Evolutionary conservation across 345 rosid species (phyloP), one percentile per base, ranked within the genome.

Genomic region (Citrus medica): DNA sequence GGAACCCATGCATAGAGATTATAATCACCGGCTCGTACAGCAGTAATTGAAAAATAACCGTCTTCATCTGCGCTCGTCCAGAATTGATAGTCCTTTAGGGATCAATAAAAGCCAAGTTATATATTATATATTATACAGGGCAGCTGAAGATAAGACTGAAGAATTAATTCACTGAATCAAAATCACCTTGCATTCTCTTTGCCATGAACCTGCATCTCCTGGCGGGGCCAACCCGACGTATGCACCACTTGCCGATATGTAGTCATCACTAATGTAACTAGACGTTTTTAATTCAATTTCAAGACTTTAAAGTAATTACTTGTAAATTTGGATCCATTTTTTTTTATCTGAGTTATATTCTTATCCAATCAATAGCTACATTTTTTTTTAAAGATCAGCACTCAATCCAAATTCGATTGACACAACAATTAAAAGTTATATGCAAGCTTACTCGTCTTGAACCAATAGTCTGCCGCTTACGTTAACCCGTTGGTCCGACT

Each of bases 1-100:
- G 97, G 94, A 76, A 90, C 84, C 94, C 93, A 95, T 4, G 93
- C 97, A 63, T 87, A 91, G 46, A 95, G 87, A 72, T 88, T 92
- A 67, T 92, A 93, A 17, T 84, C 84, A 2, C 96, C 94, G 0
- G 84, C 59, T 0, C 90, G 78, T 65, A 88, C 69, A 33, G 88
- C 78, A 35, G 69, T 82, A 21, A 95, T 90, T 66, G 69, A 83
- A 77, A 92, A 93, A 72, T 76, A 85, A 10, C 98, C 99, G 42
- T 86, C 75, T 48, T 67, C 82, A 58, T 93, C 94, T 38, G 94
- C 86, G 75, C 75, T 84, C 42, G 85, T 87, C 99, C 99, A 95
- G 75, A 93, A 95, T 79, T 93, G 99, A 83, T 95, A 93, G 25
- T 79, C 90, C 97, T 95, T 3, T 46, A 74, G 28, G 6, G 37